Base-by-base conservation (phyloP, 1,139 yeast species). In the Debaryomyces fabryi region DNA sequence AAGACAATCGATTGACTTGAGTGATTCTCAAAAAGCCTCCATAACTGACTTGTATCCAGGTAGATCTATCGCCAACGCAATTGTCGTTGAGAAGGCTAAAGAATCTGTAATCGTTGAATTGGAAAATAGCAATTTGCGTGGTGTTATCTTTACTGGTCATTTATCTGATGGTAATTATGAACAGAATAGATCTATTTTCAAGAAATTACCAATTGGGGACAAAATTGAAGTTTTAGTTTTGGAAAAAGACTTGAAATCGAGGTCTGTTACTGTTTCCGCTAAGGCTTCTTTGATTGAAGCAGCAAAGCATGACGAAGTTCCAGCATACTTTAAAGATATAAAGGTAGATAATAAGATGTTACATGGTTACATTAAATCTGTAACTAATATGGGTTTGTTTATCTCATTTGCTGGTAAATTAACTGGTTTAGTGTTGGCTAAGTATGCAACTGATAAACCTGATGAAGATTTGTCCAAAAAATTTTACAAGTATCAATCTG, bases 401-500 rank as follows among this genome's bases (percentile, higher is more conserved):
- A 87, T 93, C 49, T 81, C 87, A 0, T 93, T 93, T 67, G 91
- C 86, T 51, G 88, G 88, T 55, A 82, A 79, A 47, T 79, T 92
- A 56, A 88, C 91, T 29, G 98, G 97, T 42, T 77, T 93, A 57
- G 88, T 90, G 3, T 79, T 88, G 55, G 90, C 93, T 50, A 85
- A 86, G 62, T 85, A 86, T 59, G 86, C 92, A 15, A 76, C 82
- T 16, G 81, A 79, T 41, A 74, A 76, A 46, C 75, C 76, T 36
- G 76, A 76, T 40, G 82, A 79, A 25, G 85, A 86, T 56, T 76
- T 88, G 48, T 72, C 78, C 18, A 74, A 79, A 44, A 71, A 76
- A 39, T 90, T 85, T 59, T 72, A 74, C 59, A 82, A 81, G 56
- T 72, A 76, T 55, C 96, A 89, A 69, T 83, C 96, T 2, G 81